These are phyloP conservation scores for Lodderomyces oxycetoniae DNA, from an alignment of 1,139 yeast species.

Conservation along the genomic window DNA sequence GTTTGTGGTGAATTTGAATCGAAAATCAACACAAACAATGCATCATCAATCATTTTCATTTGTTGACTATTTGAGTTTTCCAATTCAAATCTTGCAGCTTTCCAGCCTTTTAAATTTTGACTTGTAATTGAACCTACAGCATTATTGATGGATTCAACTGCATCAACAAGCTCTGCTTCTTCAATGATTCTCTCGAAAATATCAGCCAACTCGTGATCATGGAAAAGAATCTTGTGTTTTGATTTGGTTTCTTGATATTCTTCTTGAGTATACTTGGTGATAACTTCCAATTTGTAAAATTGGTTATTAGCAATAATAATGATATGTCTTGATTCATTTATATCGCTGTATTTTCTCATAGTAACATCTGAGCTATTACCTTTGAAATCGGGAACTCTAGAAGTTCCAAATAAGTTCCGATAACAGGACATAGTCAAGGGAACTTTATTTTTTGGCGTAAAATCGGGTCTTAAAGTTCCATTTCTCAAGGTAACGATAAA, in stretches of 20 bases:
- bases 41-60: constrained; percentile 52
- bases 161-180: constrained; percentile 36
- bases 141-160: constrained; percentile 42
- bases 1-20: constrained; percentile 53
- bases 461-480: constrained; percentile 52
- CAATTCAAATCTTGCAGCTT: constrained; percentile 49
- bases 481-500: constrained; percentile 56
- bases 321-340: constrained; percentile 44
- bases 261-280: constrained; percentile 35
- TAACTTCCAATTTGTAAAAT: constrained; percentile 56
- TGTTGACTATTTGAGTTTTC: constrained; percentile 40
- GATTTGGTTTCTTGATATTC: constrained; percentile 22
- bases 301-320: constrained; percentile 58
- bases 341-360: constrained; percentile 24
- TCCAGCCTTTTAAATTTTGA: constrained; percentile 63
- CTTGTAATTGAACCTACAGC: constrained; percentile 71
- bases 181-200: constrained; percentile 48
- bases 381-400: constrained; percentile 51
- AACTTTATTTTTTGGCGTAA: constrained; percentile 44
- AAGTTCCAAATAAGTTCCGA: constrained; percentile 60
- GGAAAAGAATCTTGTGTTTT: constrained; percentile 39
- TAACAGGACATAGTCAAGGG: constrained; percentile 68
- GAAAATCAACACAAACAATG: constrained; percentile 63
- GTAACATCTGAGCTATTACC: constrained; percentile 22
- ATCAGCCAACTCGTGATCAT: constrained; percentile 50